Evolutionary conservation across 768 basidiomycete species (phyloP).

Genomic region (Panus rudis): DNA sequence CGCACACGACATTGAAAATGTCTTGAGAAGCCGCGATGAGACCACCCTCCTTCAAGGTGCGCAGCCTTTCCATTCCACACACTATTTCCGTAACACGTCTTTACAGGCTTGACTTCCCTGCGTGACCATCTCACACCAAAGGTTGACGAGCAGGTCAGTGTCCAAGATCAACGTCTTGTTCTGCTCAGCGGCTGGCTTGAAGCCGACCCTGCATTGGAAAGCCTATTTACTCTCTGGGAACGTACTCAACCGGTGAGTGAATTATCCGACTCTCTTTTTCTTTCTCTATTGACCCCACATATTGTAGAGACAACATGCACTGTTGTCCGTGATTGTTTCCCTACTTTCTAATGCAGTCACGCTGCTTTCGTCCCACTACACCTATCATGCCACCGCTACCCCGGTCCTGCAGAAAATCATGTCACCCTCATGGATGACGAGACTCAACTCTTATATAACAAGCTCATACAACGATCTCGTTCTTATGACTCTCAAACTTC

Average conservation of each 20-base stretch:
- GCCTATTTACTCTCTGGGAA: slow-evolving; percentile 63
- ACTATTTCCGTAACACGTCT: too few relatives aligned
- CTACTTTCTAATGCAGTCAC: slow-evolving; percentile 53
- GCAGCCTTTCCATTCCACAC: too few relatives aligned
- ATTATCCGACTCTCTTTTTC: background rate
- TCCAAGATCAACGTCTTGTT: slow-evolving; percentile 53
- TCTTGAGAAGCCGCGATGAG: too few relatives aligned
- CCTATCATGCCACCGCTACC: slow-evolving; percentile 54
- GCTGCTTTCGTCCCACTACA: slow-evolving; percentile 61
- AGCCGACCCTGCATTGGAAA: slow-evolving; percentile 44
- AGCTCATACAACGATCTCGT: slow-evolving; percentile 60
- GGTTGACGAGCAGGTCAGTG: slow-evolving; percentile 40
- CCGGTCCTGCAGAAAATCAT: slow-evolving; percentile 58
- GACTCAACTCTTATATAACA: slow-evolving; percentile 55
- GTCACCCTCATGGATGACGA: slow-evolving; percentile 45
- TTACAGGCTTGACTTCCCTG: slow-evolving; percentile 45
- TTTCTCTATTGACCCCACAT: slow-evolving; percentile 4
- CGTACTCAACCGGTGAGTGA: slow-evolving; percentile 39
- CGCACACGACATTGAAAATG: too few relatives aligned
- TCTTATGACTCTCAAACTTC: slow-evolving; percentile 58
- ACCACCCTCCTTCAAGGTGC: too few relatives aligned
- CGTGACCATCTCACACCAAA: slow-evolving; percentile 58
- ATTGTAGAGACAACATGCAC: slow-evolving; percentile 40
- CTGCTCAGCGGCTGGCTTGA: slow-evolving; percentile 62
- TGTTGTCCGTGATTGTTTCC: slow-evolving; percentile 40